Base-by-base conservation (phyloP, 2,329 filamentous ascomycete species). In the Pseudocercospora musae region DNA sequence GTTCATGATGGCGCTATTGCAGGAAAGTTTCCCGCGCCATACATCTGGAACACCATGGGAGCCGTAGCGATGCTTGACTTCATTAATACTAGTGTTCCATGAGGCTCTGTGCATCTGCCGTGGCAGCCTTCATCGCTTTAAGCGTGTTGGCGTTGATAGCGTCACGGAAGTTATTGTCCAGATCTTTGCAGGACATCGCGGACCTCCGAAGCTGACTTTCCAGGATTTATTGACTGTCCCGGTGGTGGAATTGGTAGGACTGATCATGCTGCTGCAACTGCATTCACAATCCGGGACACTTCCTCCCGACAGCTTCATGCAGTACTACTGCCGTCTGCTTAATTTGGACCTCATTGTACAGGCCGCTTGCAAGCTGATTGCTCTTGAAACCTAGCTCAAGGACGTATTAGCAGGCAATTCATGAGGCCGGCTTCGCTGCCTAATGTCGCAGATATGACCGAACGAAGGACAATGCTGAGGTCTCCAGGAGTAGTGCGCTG, bases 171-270 rank as follows among this genome's bases (percentile, higher is more conserved):
- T 55, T 8, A 5, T 10, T 25, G 6, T 57, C 31, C 4, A 60
- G 29, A 23, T 53, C 52, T 18, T 33, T 44, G 49, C 63, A 65
- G 20, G 29, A 25, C 11, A 40, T 49, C 42, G 11, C 4, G 57
- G 63, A 13, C 33, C 46, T 20, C n/a, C 20, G n/a, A 63, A 55
- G 11, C 11, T 49, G 3, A 37, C 18, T 31, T 48, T 44, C 63
- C 63, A 65, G 18, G 59, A 57, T 1, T 60, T 53, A 49, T 62
- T 65, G 5, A 48, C 48, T n/a, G n/a, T n/a, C 54, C 57, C 7
- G 63, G 60, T n/a, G 63, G 52, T 3, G 33, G 33, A 29, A 65
- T 63, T 13, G 63, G 57, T 7, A 65, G 31, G 9, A 65, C 60
- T 13, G 18, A 25, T 13, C 62, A 58, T 15, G 21, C 37, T 4